These are phyloP conservation scores for Myxozyma mucilagina DNA, from an alignment of 805 yeast species.

Conservation along the genomic window DNA sequence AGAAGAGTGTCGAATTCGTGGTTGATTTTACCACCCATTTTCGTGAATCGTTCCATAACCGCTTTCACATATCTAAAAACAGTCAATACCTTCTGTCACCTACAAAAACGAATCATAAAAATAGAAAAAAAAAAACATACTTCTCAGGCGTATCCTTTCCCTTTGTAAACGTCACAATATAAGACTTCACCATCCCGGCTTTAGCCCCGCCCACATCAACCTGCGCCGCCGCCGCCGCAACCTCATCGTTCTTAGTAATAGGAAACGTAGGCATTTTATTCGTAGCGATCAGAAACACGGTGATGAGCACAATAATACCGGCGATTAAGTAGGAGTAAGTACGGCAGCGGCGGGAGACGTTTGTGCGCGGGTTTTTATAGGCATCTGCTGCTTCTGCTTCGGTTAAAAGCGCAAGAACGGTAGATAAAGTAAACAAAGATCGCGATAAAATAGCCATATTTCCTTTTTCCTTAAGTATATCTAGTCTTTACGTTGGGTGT, in stretches of 20 bases:
- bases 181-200: slow-evolving; percentile 9
- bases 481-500: too few relatives aligned
- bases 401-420: neutral
- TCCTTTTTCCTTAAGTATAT: neutral
- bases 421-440: neutral
- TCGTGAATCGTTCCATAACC: slow-evolving; percentile 17
- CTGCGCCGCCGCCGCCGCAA: slow-evolving; percentile 7
- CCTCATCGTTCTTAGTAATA: slow-evolving; percentile 6
- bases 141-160: slow-evolving; percentile 26
- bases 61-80: slow-evolving; percentile 12
- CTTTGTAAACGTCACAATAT: slow-evolving; percentile 25
- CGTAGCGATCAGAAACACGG: slow-evolving; percentile 4
- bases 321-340: slow-evolving; percentile 3
- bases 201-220: neutral
- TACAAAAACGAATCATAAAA: neutral
- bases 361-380: neutral
- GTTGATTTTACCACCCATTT: slow-evolving; percentile 25
- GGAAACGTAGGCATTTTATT: slow-evolving; percentile 12
- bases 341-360: slow-evolving; percentile 1
- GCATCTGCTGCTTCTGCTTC: slow-evolving; percentile 15
- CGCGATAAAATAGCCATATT: neutral
- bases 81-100: neutral
- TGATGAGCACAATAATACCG: neutral
- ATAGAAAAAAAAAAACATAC: slow-evolving; percentile 7
- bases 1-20: slow-evolving; percentile 24